phyloP scores from a whole-genome alignment of 352 stramenopile genomes.

The Globisporangium paddicum region DNA sequence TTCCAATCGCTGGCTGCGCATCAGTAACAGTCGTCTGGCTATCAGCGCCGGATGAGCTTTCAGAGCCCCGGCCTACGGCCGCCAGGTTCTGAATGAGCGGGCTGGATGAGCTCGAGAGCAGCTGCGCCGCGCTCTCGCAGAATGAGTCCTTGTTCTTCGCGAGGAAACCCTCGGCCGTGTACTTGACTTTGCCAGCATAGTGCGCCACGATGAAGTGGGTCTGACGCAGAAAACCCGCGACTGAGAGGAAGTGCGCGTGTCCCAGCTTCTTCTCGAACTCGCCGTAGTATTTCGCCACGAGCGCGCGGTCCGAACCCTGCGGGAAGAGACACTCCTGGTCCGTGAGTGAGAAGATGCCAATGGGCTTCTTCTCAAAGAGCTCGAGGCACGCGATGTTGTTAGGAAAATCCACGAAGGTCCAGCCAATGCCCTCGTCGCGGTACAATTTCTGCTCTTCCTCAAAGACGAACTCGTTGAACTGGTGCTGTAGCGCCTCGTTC shows the following conservation, averaged over 20 bases:
- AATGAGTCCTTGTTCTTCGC: constrained; percentile 92
- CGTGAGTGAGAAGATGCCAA: constrained; percentile 78
- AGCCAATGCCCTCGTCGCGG: constrained; percentile 67
- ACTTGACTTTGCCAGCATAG: constrained; percentile 82
- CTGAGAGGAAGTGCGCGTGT: constrained; percentile 52
- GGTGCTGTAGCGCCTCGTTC: constrained; percentile 84
- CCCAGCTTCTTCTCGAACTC: constrained; percentile 61
- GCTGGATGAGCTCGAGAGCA: constrained; percentile 52
- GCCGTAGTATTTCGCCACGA: constrained; percentile 74
- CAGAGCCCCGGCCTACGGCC: not conserved
- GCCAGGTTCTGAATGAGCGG: constrained; percentile 63
- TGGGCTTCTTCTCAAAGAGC: constrained; percentile 71
- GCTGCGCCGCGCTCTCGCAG: constrained; percentile 53
- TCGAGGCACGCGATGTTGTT: constrained; percentile 77
- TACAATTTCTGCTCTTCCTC: constrained; percentile 85
- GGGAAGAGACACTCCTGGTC: constrained; percentile 84
- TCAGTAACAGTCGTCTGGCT: not conserved
- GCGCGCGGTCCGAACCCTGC: constrained; percentile 59
- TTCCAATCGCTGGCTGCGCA: not conserved
- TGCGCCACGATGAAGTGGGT: constrained; percentile 83
- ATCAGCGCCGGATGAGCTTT: not conserved
- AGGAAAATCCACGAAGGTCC: constrained; percentile 72
- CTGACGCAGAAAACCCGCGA: constrained; percentile 39
- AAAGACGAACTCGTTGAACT: constrained; percentile 92
- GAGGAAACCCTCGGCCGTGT: constrained; percentile 75